These are phyloP conservation scores for Mycena galericulata DNA, from an alignment of 768 basidiomycete species.

Conservation along the genomic window DNA sequence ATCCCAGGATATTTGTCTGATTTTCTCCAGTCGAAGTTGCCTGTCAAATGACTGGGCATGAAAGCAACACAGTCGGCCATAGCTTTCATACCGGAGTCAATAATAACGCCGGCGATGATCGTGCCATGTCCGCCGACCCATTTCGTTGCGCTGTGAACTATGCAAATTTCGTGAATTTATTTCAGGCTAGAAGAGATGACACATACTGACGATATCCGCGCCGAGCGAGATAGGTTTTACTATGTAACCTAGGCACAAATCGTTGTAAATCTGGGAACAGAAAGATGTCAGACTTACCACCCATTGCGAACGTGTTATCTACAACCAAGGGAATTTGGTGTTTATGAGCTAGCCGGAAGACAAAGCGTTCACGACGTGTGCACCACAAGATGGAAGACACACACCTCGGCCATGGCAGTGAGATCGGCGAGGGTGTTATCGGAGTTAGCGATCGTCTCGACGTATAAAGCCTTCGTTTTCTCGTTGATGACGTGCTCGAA, in stretches of 20 bases:
- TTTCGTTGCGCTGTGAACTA: constrained; percentile 46
- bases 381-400: not conserved
- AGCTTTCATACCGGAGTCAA: constrained; percentile 56
- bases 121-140: constrained; percentile 46
- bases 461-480: constrained; percentile 79
- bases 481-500: constrained; percentile 78
- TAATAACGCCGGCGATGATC: constrained; percentile 64
- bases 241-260: constrained; percentile 59
- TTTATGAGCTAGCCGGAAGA: constrained; percentile 72
- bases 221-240: constrained; percentile 78
- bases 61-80: too few relatives aligned
- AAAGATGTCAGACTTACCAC: constrained; percentile 50
- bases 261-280: not conserved
- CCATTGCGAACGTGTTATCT: constrained; percentile 83
- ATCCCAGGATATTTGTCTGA: not conserved
- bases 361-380: not conserved
- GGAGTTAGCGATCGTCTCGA: constrained; percentile 84
- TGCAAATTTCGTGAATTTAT: too few relatives aligned
- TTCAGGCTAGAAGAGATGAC: not conserved
- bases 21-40: constrained; percentile 2
- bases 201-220: constrained; percentile 80
- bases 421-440: constrained; percentile 74
- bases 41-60: not conserved
- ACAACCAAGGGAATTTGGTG: constrained; percentile 83
- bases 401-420: constrained; percentile 73